Evolutionary conservation across 352 stramenopile genomes (phyloP).

Genomic region (Phytophthora pini): DNA sequence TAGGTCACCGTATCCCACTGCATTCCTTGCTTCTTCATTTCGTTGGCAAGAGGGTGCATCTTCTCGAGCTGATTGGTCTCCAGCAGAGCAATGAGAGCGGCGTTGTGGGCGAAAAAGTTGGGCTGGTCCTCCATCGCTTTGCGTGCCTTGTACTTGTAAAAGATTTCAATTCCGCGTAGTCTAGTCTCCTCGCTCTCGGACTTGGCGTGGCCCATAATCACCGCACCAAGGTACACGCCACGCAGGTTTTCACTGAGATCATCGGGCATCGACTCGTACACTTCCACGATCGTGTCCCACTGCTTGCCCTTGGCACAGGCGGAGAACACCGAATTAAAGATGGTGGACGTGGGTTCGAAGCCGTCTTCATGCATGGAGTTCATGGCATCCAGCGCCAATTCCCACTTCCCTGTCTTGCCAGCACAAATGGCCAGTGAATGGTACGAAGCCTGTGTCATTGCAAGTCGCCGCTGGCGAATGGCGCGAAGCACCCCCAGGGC

Average conservation of each 20-base stretch:
- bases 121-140: constrained; percentile 42
- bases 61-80: constrained; percentile 63
- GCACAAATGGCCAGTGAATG: constrained; percentile 84
- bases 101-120: constrained; percentile 81
- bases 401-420: constrained; percentile 76
- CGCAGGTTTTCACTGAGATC: constrained; percentile 45
- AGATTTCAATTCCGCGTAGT: constrained; percentile 60
- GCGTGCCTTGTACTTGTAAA: constrained; percentile 46
- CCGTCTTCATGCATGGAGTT: constrained; percentile 52
- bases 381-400: constrained; percentile 73
- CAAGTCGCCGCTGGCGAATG: constrained; percentile 60
- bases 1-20: constrained; percentile 77
- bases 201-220: constrained; percentile 83
- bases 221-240: constrained; percentile 65
- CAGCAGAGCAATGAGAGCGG: constrained; percentile 61
- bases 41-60: constrained; percentile 56
- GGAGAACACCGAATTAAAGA: constrained; percentile 85
- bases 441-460: constrained; percentile 82
- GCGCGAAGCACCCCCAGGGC: constrained; percentile 70
- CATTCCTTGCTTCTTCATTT: constrained; percentile 67
- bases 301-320: constrained; percentile 79
- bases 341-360: constrained; percentile 67
- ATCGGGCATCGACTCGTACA: constrained; percentile 69
- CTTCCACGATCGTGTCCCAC: constrained; percentile 66
- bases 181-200: constrained; percentile 40